Conservation (phyloP, 2,329 filamentous ascomycete genomes). For the Talaromyces sp. region DNA sequence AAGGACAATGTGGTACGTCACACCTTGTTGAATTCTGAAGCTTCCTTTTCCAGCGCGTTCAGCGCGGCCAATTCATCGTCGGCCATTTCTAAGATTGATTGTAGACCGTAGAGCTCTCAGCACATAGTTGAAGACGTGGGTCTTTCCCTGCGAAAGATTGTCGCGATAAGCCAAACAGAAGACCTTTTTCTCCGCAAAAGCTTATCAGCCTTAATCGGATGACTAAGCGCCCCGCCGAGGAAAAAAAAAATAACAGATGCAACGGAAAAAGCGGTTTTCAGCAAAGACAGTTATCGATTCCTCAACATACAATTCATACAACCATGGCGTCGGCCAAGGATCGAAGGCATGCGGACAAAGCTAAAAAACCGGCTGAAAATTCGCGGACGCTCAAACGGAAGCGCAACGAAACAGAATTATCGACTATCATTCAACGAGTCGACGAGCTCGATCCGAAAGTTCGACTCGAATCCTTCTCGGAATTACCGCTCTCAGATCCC, state of each 20-base stretch:
- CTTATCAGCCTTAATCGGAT: conserved; percentile 29
- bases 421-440: conserved; percentile 39
- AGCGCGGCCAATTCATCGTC: conserved; percentile 70
- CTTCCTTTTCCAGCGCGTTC: conserved; percentile 74
- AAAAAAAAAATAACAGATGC: conserved; percentile 18
- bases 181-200: conserved; percentile 9
- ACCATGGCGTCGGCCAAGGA: conserved; percentile 31
- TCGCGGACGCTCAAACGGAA: conserved; percentile 41
- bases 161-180: not conserved
- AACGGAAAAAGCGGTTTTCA: not conserved
- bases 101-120: not conserved
- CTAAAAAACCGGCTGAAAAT: conserved; percentile 25
- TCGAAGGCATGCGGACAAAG: not conserved
- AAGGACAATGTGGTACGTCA: conserved; percentile 8
- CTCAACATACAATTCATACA: not conserved
- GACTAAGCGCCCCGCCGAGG: conserved; percentile 29
- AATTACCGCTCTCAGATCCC: conserved; percentile 78
- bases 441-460: conserved; percentile 42
- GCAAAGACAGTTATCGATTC: not conserved
- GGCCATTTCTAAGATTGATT: conserved; percentile 34
- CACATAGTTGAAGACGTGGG: not conserved
- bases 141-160: not conserved
- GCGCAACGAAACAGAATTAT: conserved; percentile 42
- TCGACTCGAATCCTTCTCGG: conserved; percentile 64
- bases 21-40: conserved; percentile 87